Evolutionary conservation across 1,139 yeast species (phyloP).

Genomic region (Candida dubliniensis): DNA sequence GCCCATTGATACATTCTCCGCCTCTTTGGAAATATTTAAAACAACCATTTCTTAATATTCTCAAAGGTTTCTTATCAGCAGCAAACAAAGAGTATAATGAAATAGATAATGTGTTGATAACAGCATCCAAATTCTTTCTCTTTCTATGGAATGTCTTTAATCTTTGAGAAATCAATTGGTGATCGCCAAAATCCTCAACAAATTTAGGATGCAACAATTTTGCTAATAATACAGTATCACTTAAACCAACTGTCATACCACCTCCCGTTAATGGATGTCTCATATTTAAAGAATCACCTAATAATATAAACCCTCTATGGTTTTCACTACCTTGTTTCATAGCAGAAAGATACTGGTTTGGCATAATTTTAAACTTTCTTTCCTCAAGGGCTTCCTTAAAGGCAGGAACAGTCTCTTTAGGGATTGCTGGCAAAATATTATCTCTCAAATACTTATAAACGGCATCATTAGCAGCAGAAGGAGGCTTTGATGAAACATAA

Average conservation of each 20-base stretch:
- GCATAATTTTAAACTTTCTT: conserved; percentile 78
- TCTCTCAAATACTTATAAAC: conserved; percentile 58
- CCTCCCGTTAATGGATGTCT: conserved; percentile 99
- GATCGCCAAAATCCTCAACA: conserved; percentile 61
- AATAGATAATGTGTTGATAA: conserved; percentile 84
- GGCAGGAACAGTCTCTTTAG: conserved; percentile 62
- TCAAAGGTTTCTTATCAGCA: conserved; percentile 68
- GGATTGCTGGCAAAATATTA: conserved; percentile 68
- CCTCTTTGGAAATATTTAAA: conserved; percentile 82
- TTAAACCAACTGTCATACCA: conserved; percentile 97
- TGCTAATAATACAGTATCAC: conserved; percentile 74
- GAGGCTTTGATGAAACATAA: conserved; percentile 70
- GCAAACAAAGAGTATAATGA: conserved; percentile 90
- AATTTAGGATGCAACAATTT: conserved; percentile 55
- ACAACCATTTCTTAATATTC: conserved; percentile 82
- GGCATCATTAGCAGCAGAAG: conserved; percentile 61
- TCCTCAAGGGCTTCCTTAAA: conserved; percentile 47
- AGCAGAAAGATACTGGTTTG: conserved; percentile 89
- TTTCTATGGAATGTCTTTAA: conserved; percentile 69
- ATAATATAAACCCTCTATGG: conserved; percentile 69
- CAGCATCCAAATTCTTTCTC: conserved; percentile 78
- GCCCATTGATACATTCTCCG: conserved; percentile 75
- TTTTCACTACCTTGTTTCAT: conserved; percentile 54
- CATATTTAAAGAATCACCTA: conserved; percentile 97
- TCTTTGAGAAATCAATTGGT: conserved; percentile 52